Evolutionary conservation across 75 land plant genomes (phyloP), one percentile per base, ranked within the genome.

Genomic region (Sequoia sempervirens): DNA sequence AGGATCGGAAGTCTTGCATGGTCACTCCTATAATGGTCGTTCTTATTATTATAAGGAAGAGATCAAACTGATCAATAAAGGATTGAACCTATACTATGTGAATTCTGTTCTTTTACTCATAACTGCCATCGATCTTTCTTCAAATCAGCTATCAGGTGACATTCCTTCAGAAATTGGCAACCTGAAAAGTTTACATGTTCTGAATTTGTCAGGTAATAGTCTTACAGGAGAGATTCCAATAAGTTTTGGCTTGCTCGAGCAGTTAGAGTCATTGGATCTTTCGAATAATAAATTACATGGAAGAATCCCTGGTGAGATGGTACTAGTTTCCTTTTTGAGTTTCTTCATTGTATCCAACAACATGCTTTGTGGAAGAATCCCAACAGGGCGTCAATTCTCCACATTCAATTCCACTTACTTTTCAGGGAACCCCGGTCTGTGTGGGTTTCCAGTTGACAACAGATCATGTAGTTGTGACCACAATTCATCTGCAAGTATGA

Each of bases 131-230:
- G 83, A 82, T 15, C 75, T 82, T 2, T 82, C 83, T 15, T n/a
- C 13, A 12, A 84, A 84, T 81, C 83, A 50, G 15, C 83, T 84
- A 4, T 45, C 36, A 12, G 85, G 85, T 23, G 26, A 0, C 41
- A 80, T 84, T 81, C 85, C 85, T 75, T n/a, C 84, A n/a, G 34
- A 52, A 36, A 30, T 84, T 15, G 78, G 82, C 11, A 2, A 8
- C 8, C 46, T 74, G 14, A 84, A 11, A 3, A 3, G 6, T 30
- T 30, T 84, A 6, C n/a, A 13, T 23, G 28, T 15, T 18, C 34
- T 84, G 37, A 79, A 75, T 38, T 26, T 84, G 8, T 84, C 85
- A 7, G 4, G 52, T 6, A 84, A 84, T 12, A 79, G 4, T 23
- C 85, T 84, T 7, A 50, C 34, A 8, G 85, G 84, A 38, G 34